Conservation (phyloP, 2,329 filamentous ascomycete genomes). For the Penicillium sp. region DNA sequence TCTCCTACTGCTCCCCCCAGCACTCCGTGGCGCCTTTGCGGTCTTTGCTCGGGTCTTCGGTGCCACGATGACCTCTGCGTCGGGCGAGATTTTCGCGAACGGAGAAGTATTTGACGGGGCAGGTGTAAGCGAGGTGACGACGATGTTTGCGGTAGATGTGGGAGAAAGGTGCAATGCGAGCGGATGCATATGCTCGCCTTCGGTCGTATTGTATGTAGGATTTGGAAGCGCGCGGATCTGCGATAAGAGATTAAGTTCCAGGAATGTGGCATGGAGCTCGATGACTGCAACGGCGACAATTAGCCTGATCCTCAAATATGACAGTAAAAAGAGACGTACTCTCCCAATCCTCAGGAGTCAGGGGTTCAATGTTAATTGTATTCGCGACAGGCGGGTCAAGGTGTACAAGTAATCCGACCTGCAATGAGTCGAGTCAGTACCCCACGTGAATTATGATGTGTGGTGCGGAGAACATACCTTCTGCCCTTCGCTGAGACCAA, state of each 20-base stretch:
- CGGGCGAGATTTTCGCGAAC: constrained; percentile 88
- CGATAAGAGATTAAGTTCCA: constrained; percentile 86
- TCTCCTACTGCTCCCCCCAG: constrained; percentile 71
- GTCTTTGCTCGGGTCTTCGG: constrained; percentile 78
- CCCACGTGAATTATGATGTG: constrained; percentile 29
- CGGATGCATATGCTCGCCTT: constrained; percentile 62
- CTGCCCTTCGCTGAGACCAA: constrained; percentile 76
- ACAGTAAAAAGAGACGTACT: constrained; percentile 45
- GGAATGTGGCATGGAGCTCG: constrained; percentile 89
- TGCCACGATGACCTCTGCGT: constrained; percentile 95
- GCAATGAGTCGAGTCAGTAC: constrained; percentile 29
- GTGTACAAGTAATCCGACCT: constrained; percentile 65
- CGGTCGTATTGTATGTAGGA: constrained; percentile 59
- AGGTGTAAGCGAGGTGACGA: constrained; percentile 77
- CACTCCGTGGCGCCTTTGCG: constrained; percentile 62
- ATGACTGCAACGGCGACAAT: constrained; percentile 57
- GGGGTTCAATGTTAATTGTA: constrained; percentile 92
- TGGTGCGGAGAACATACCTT: constrained; percentile 51
- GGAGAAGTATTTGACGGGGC: constrained; percentile 61
- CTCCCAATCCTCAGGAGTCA: constrained; percentile 96
- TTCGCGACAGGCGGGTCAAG: constrained; percentile 86
- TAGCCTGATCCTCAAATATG: neutral
- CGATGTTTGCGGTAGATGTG: constrained; percentile 90
- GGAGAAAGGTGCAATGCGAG: constrained; percentile 90
- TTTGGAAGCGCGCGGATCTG: constrained; percentile 94